These are phyloP conservation scores for Fomitopsis pulvina DNA, from an alignment of 768 basidiomycete genomes.

Conservation along the genomic window DNA sequence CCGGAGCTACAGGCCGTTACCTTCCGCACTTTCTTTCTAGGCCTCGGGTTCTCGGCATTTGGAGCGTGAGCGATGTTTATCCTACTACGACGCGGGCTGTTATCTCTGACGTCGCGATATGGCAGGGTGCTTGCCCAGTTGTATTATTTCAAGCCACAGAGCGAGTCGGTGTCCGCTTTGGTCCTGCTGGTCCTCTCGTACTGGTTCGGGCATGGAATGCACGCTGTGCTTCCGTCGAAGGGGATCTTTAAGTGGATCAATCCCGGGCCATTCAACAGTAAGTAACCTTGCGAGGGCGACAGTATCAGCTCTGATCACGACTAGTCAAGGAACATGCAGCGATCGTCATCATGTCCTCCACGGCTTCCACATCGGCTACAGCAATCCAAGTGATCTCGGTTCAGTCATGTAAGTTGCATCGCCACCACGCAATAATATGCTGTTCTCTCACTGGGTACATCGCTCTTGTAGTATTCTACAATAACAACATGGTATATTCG, in stretches of 20 bases:
- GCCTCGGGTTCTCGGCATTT: slow-evolving; percentile 48
- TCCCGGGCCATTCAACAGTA: slow-evolving; percentile 24
- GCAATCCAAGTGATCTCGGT: slow-evolving; percentile 28
- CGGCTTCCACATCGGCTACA: slow-evolving; percentile 24
- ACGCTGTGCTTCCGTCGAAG: slow-evolving; percentile 25
- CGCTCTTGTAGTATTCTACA: slow-evolving; percentile 28
- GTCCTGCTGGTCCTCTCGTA: slow-evolving; percentile 48
- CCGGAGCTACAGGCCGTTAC: slow-evolving; percentile 38
- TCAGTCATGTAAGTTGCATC: slow-evolving; percentile 20
- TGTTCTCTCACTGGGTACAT: neutral
- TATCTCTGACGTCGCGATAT: neutral
- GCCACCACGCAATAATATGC: neutral
- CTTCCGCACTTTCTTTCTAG: slow-evolving; percentile 50
- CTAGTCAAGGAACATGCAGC: slow-evolving; percentile 29
- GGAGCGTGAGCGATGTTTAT: too few species aligned
- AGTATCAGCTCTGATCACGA: neutral
- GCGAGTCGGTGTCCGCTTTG: slow-evolving; percentile 39
- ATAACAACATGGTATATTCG: slow-evolving; percentile 24
- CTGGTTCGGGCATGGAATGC: slow-evolving; percentile 40
- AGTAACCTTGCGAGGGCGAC: slow-evolving; percentile 5
- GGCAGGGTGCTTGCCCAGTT: slow-evolving; percentile 28
- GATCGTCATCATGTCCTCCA: slow-evolving; percentile 29
- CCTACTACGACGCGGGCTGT: neutral
- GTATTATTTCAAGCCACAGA: slow-evolving; percentile 39
- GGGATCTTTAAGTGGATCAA: slow-evolving; percentile 28